Evolutionary conservation across 2,329 filamentous ascomycete species (phyloP).

Genomic region (Colletotrichum karsti): DNA sequence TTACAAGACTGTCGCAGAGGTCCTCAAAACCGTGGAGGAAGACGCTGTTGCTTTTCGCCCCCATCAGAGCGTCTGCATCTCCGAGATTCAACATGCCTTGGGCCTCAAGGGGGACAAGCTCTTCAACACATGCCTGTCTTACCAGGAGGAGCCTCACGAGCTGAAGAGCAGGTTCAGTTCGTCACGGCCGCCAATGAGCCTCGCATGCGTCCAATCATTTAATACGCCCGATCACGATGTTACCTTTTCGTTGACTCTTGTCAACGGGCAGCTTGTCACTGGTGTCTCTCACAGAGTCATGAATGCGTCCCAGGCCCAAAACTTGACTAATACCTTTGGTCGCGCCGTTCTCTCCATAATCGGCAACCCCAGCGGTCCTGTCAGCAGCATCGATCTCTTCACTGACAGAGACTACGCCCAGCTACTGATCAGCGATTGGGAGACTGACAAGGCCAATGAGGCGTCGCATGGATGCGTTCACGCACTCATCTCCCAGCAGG

Average conservation of each 20-base stretch:
- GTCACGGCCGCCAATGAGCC: constrained; percentile 35
- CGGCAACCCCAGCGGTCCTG: constrained; percentile 45
- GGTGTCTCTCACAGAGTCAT: constrained; percentile 55
- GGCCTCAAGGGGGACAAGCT: constrained; percentile 49
- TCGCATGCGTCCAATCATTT: constrained; percentile 46
- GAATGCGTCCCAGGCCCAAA: constrained; percentile 51
- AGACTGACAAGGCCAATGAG: constrained; percentile 46
- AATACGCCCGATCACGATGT: constrained; percentile 57
- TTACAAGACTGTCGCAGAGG: constrained; percentile 40
- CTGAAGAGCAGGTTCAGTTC: constrained; percentile 43
- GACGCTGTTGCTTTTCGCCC: constrained; percentile 38
- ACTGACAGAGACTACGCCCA: constrained; percentile 64
- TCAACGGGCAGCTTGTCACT: constrained; percentile 48
- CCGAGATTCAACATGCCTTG: constrained; percentile 56
- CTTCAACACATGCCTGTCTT: constrained; percentile 62
- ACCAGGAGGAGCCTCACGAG: constrained; percentile 49
- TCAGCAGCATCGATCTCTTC: constrained; percentile 61
- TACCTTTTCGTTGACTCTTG: constrained; percentile 53
- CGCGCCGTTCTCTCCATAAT: constrained; percentile 58
- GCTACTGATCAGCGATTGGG: constrained; percentile 61
- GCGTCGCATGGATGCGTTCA: constrained; percentile 53
- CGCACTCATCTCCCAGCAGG: constrained; percentile 52
- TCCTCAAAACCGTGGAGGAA: constrained; percentile 43
- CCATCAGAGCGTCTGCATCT: constrained; percentile 55
- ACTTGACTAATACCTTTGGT: constrained; percentile 62